Evolutionary conservation across 192 early-diverging fungal species (phyloP).

Genomic region (Diversispora epigaea): DNA sequence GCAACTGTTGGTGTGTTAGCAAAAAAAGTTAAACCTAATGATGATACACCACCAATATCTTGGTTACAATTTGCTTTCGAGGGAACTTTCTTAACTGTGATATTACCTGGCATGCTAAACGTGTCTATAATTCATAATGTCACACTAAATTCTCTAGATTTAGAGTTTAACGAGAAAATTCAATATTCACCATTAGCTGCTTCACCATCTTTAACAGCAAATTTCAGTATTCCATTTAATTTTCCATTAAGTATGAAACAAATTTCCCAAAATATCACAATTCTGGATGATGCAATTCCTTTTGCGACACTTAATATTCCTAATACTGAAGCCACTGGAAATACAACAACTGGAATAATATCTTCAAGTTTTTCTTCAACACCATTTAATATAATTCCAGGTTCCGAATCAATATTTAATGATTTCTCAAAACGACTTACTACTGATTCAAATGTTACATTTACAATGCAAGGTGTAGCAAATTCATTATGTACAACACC

Average conservation of each 20-base stretch:
- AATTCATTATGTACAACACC: conserved; percentile 53
- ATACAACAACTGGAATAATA: conserved; percentile 45
- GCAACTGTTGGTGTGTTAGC: conserved; percentile 51
- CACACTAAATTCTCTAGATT: conserved; percentile 51
- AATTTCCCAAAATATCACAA: conserved; percentile 53
- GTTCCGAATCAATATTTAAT: conserved; percentile 51
- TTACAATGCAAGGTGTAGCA: conserved; percentile 51
- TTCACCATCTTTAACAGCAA: conserved; percentile 48
- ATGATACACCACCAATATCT: conserved; percentile 37
- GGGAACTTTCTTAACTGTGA: conserved; percentile 53
- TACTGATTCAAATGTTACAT: conserved; percentile 38
- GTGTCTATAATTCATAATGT: conserved; percentile 56
- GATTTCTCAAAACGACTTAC: conserved; percentile 54
- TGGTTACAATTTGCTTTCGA: conserved; percentile 56
- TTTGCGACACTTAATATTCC: conserved; percentile 37
- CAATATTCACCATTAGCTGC: conserved; percentile 52
- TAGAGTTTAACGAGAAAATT: conserved; percentile 47
- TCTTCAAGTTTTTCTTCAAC: conserved; percentile 50
- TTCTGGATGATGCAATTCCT: conserved; percentile 39
- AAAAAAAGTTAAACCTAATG: conserved; percentile 50
- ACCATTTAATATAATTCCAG: conserved; percentile 46
- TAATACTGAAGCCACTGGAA: conserved; percentile 41
- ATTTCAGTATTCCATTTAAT: conserved; percentile 61
- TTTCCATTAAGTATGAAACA: conserved; percentile 59
- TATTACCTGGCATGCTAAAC: conserved; percentile 40